Percentiles rank a stretch among this genome's conserved stretches.
Evolutionary conservation across 2,329 filamentous ascomycete genomes (phyloP).

Genomic region (Ambrosiella beaveri): DNA sequence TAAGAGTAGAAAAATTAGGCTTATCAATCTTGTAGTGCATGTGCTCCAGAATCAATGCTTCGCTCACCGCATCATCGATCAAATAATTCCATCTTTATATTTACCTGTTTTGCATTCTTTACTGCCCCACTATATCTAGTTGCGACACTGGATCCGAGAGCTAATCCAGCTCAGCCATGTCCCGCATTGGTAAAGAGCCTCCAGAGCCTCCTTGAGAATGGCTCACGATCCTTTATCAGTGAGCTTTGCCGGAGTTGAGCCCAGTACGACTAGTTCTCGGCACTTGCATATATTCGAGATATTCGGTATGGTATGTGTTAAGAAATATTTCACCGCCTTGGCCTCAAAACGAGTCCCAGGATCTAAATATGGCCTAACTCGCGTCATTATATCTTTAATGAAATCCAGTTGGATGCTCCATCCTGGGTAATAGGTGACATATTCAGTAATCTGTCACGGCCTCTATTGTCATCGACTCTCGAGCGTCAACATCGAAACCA

Average conservation of each 20-base stretch:
- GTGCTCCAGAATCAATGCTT: not conserved
- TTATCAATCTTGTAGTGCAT: not conserved
- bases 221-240: not conserved
- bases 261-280: not conserved
- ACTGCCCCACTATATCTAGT: not conserved
- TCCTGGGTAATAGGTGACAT: slow-evolving; percentile 7
- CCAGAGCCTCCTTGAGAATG: not conserved
- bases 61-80: not conserved
- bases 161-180: not conserved
- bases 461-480: not conserved
- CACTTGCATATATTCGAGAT: too few relatives aligned
- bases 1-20: not conserved
- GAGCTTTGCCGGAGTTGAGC: not conserved
- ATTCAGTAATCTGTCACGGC: not conserved
- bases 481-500: not conserved
- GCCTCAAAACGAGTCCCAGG: too few relatives aligned
- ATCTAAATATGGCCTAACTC: too few relatives aligned
- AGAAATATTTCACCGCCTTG: not conserved
- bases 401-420: too few relatives aligned
- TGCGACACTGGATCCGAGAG: not conserved
- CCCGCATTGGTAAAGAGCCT: not conserved
- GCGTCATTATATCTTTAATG: too few relatives aligned
- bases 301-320: not conserved
- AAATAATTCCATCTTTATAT: not conserved
- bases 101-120: not conserved